Evolutionary conservation across 345 rosid species (phyloP).

Genomic region (Sonneratia alba): DNA sequence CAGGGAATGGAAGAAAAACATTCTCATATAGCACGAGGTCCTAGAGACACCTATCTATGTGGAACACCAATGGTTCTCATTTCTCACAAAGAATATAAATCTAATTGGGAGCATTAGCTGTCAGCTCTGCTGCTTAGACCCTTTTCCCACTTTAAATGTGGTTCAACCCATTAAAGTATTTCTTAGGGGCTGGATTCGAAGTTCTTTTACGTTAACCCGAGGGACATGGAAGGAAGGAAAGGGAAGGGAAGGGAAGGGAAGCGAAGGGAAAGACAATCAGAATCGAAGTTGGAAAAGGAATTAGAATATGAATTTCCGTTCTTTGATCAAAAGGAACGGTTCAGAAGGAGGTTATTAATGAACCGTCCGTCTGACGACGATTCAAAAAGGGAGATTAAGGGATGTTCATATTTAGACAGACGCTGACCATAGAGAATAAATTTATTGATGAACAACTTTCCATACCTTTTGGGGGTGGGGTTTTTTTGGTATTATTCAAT

Average conservation of each 20-base stretch:
- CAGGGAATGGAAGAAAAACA: neutral
- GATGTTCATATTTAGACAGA: neutral
- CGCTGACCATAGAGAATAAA: neutral
- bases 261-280: neutral
- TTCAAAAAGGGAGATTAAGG: neutral
- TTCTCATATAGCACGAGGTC: neutral
- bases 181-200: neutral
- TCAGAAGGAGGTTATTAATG: neutral
- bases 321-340: constrained; percentile 1
- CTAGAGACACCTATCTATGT: neutral
- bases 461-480: no score
- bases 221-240: neutral
- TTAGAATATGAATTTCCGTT: neutral
- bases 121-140: neutral
- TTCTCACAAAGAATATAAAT: neutral
- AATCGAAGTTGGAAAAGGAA: neutral
- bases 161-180: neutral
- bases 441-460: neutral
- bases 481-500: no score
- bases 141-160: neutral
- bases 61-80: neutral
- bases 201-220: neutral
- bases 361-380: neutral
- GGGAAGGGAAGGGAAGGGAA: neutral
- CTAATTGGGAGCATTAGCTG: constrained; percentile 1